Conservation (phyloP, 129 eudicot genomes). For the Scalesia atractyloides region DNA sequence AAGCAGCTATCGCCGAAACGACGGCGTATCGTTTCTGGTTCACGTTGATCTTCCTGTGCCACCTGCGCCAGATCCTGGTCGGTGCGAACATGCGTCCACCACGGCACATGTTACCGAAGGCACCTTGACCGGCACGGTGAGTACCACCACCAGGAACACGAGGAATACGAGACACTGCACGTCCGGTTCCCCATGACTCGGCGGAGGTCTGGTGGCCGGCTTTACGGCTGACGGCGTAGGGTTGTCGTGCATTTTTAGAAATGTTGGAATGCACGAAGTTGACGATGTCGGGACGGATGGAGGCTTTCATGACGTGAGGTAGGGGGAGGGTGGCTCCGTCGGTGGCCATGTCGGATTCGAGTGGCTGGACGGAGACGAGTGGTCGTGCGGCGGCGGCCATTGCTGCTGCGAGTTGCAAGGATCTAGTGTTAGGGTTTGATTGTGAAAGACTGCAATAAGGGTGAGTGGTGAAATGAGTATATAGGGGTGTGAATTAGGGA, state of each 20-base stretch:
- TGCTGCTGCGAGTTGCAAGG: constrained; percentile 24
- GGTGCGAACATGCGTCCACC: constrained; percentile 94
- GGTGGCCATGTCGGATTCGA: constrained; percentile 75
- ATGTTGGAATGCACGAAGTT: constrained; percentile 63
- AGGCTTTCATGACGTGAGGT: constrained; percentile 77
- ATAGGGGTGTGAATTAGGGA: constrained; percentile 8
- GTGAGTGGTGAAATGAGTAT: background rate
- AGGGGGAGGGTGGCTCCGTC: constrained; percentile 58
- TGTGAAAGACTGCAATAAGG: too few relatives aligned
- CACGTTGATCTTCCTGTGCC: constrained; percentile 62
- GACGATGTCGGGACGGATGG: constrained; percentile 82
- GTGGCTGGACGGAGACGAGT: constrained; percentile 55
- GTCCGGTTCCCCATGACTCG: constrained; percentile 96
- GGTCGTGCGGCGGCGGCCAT: constrained; percentile 77
- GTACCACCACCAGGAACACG: constrained; percentile 96
- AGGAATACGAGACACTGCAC: constrained; percentile 94
- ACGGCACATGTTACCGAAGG: constrained; percentile 92
- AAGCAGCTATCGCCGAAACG: constrained; percentile 74
- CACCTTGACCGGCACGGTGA: constrained; percentile 85
- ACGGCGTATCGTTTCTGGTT: constrained; percentile 76
- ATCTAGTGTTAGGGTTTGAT: constrained; percentile 15
- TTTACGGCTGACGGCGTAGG: constrained; percentile 69
- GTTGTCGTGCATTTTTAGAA: constrained; percentile 77
- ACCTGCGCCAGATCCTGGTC: constrained; percentile 73
- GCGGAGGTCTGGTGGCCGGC: constrained; percentile 92